phyloP scores from a whole-genome alignment of 2,329 filamentous ascomycete species.

The Didymella segeticola region DNA sequence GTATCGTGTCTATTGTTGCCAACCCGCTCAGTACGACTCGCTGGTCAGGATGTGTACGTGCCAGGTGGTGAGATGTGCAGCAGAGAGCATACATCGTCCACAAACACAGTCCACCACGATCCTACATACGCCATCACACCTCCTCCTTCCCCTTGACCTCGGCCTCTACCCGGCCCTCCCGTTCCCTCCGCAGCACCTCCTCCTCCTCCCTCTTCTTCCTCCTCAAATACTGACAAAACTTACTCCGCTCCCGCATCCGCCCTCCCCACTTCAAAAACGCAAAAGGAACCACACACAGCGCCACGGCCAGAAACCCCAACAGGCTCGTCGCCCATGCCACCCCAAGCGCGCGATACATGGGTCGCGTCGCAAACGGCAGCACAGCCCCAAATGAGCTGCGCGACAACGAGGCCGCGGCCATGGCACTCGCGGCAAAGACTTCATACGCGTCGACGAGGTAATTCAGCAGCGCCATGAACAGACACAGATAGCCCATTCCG shows the following conservation, averaged over 20 bases:
- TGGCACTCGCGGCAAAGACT: conserved; percentile 74
- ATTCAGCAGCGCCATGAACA: conserved; percentile 64
- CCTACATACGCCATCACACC: conserved; percentile 15
- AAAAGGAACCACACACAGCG: conserved; percentile 64
- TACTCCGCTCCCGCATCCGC: conserved; percentile 62
- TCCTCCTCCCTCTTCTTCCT: conserved; percentile 43
- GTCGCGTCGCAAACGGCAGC: conserved; percentile 55
- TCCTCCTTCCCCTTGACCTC: conserved; percentile 20
- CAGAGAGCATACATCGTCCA: too few relatives aligned
- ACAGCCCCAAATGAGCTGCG: conserved; percentile 78
- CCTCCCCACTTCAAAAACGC: conserved; percentile 63
- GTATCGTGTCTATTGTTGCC: too few relatives aligned
- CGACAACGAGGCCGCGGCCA: conserved; percentile 84
- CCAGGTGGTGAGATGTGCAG: too few relatives aligned
- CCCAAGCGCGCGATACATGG: conserved; percentile 72
- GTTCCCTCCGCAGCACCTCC: conserved; percentile 30
- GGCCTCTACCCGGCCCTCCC: conserved; percentile 4
- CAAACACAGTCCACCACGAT: too few relatives aligned
- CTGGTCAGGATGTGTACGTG: too few relatives aligned
- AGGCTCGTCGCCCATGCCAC: conserved; percentile 69
- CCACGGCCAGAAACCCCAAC: conserved; percentile 57
- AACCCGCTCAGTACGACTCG: too few relatives aligned
- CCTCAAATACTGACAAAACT: conserved; percentile 67
- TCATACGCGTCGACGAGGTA: conserved; percentile 73
- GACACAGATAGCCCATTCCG: conserved; percentile 55